Evolutionary conservation across 1,284 basidiomycete genomes (phyloP).

Genomic region (Rhodotorula sp.): DNA sequence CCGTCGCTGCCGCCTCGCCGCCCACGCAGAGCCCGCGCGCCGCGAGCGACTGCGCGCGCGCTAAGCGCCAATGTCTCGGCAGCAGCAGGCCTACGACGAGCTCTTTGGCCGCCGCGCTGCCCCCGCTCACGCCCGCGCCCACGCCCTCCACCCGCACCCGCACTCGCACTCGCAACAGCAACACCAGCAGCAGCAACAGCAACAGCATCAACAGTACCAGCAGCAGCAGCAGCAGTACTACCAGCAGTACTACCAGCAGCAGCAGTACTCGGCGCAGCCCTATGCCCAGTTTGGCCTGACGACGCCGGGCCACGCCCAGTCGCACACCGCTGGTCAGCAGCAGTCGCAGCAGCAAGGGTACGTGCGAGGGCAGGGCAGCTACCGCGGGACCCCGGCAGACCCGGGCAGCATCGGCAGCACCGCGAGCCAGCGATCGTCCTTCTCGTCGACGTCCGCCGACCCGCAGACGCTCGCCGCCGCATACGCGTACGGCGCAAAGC

Average conservation of each 20-base stretch:
- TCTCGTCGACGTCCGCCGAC: not conserved
- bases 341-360: not conserved
- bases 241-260: not conserved
- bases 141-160: conserved; percentile 8
- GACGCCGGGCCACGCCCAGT: not conserved
- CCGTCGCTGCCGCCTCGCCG: too few species aligned
- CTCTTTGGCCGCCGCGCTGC: conserved; percentile 67
- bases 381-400: not conserved
- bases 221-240: not conserved
- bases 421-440: not conserved
- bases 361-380: not conserved
- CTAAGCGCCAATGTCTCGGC: conserved; percentile 6
- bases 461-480: not conserved
- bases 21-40: too few species aligned
- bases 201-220: not conserved
- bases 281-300: conserved; percentile 8
- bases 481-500: not conserved
- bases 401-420: not conserved
- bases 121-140: conserved; percentile 5
- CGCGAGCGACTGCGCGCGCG: not conserved
- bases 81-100: conserved; percentile 65
- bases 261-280: not conserved
- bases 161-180: conserved; percentile 47
- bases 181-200: conserved; percentile 41
- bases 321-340: not conserved